Base-by-base conservation (phyloP, 495 filamentous ascomycete genomes). In the Aspergillus panamensis region DNA sequence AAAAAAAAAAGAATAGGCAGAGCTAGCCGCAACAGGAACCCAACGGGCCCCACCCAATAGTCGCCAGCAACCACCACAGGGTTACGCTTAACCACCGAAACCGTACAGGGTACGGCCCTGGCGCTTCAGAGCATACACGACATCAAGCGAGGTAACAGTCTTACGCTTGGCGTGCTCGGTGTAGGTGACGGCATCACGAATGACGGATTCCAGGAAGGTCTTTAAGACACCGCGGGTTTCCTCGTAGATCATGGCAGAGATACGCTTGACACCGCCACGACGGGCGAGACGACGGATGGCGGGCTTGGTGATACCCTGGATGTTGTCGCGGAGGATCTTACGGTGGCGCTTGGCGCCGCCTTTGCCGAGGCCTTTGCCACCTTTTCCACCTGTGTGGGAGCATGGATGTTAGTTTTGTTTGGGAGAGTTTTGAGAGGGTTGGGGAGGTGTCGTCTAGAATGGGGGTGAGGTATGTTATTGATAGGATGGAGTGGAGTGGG, bases 321-420 rank as follows among this genome's bases (percentile, higher is more conserved):
- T 96, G 87, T 97, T 97, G 87, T 97, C 93, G 74, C 93, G 91
- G 73, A 98, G 84, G 82, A 98, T 97, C 88, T 97, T 98, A 69
- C 94, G 88, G 77, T 96, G 91, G 78, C 92, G 92, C 88, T 97
- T 97, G 81, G 93, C 92, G 67, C 96, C 92, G 73, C 92, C 92
- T 81, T 97, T 97, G 69, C 84, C 84, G 73, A 87, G 84, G 68
- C 84, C 84, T 70, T 87, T 87, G 77, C 92, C 92, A 76, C 92
- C 92, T 81, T 96, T 96, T 74, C 91, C 91, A 75, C 91, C 90
- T 91, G 67, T 72, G n/a, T 6, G 19, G 37, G 3, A 40, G 16
- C 16, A 40, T 37, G 40, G 14, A 31, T 21, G 33, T 30, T 14
- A 55, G 70, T 70, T 64, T 71, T 53, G 61, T 39, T 48, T 14